Percentiles rank a stretch among this genome's conserved stretches.
phyloP scores from a whole-genome alignment of 1,284 basidiomycete genomes.

The Boletellus deceptivus region DNA sequence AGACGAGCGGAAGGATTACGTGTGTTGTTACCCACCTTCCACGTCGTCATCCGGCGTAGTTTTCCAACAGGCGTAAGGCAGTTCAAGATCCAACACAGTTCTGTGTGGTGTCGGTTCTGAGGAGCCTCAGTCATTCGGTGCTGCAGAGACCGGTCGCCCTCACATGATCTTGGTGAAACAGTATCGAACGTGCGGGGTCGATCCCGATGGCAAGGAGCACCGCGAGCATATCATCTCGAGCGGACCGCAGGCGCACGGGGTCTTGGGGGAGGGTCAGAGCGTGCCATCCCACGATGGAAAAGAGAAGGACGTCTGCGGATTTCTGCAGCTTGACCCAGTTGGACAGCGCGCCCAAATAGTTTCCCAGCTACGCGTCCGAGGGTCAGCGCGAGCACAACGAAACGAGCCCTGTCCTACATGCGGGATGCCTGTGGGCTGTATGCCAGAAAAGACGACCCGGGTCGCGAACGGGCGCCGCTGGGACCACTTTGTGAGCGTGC shows the following conservation, averaged over 20 bases:
- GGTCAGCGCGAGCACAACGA: not conserved
- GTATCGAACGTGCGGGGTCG: conserved; percentile 70
- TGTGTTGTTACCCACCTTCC: conserved; percentile 66
- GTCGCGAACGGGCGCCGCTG: conserved; percentile 4
- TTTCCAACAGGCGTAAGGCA: conserved; percentile 84
- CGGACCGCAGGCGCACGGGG: conserved; percentile 57
- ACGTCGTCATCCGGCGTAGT: conserved; percentile 89
- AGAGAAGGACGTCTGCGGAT: conserved; percentile 69
- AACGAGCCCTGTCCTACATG: conserved; percentile 54
- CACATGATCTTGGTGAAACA: conserved; percentile 85
- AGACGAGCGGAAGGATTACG: not conserved
- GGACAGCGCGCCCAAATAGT: conserved; percentile 86
- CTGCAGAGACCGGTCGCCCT: conserved; percentile 21
- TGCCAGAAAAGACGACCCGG: conserved; percentile 73
- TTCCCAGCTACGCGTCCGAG: conserved; percentile 70
- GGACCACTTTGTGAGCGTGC: conserved; percentile 4
- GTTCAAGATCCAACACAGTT: conserved; percentile 90
- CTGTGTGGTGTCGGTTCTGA: conserved; percentile 81
- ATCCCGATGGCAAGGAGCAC: conserved; percentile 84
- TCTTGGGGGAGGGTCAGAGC: conserved; percentile 90
- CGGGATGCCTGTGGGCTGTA: conserved; percentile 82
- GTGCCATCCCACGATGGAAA: conserved; percentile 91
- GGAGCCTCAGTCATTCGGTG: not conserved
- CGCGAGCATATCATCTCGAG: conserved; percentile 80
- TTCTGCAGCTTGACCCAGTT: conserved; percentile 87